Conservation (phyloP, 2,329 filamentous ascomycete species). For the Chrysoporthe puriensis region DNA sequence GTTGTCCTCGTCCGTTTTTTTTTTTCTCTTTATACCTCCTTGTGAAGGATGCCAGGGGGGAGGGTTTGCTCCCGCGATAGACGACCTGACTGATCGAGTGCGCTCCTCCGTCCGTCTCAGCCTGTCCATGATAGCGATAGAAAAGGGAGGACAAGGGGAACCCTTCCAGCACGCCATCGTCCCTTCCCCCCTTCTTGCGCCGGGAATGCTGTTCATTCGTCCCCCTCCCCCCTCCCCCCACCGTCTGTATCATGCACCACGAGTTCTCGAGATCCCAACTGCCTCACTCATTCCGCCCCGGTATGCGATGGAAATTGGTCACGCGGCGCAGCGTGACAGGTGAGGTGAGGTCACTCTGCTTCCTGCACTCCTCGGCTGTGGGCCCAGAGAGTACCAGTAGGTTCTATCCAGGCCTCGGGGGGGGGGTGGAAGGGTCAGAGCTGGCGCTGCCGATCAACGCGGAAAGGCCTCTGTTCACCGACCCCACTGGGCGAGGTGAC, state of each 20-base stretch:
- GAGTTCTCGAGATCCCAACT: background rate
- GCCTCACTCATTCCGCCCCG: background rate
- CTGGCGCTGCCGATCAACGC: background rate
- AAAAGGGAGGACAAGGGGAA: background rate
- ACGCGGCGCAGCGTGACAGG: background rate
- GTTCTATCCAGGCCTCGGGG: background rate
- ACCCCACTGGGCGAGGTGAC: background rate
- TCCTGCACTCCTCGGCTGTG: background rate
- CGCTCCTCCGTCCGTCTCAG: background rate
- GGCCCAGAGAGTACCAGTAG: background rate
- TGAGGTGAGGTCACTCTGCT: slow-evolving; percentile 6
- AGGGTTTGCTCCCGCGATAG: background rate
- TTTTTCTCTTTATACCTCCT: background rate
- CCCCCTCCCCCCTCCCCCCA: background rate
- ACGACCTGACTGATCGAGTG: background rate
- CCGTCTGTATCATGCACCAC: background rate
- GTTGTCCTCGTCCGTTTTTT: background rate
- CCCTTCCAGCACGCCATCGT: background rate
- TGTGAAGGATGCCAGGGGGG: too few relatives aligned
- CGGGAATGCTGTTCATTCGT: background rate
- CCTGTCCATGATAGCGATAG: background rate
- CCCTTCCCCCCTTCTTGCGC: background rate
- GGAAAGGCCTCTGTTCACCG: background rate
- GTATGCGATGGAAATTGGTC: background rate
- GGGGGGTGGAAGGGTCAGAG: background rate